These are phyloP conservation scores for Setomelanomma holmii DNA, from an alignment of 2,329 filamentous ascomycete genomes.

Conservation along the genomic window DNA sequence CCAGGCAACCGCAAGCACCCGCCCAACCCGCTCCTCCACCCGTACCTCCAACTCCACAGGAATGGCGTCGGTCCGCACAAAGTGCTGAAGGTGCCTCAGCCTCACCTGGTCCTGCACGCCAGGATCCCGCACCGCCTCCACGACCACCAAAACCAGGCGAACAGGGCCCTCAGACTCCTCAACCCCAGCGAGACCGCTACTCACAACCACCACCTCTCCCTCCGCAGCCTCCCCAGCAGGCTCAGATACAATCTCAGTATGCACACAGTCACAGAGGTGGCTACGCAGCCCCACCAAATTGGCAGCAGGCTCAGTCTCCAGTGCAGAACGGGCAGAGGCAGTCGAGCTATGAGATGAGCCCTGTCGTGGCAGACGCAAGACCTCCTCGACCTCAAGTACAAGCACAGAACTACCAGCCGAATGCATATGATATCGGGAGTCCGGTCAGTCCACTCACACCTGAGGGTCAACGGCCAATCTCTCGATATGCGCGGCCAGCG, in stretches of 20 bases:
- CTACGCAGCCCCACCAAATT: slow-evolving; percentile 25
- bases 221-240: slow-evolving; percentile 40
- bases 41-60: slow-evolving; percentile 74
- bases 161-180: slow-evolving; percentile 30
- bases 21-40: slow-evolving; percentile 43
- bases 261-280: slow-evolving; percentile 27
- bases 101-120: slow-evolving; percentile 38
- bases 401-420: slow-evolving; percentile 29
- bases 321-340: slow-evolving; percentile 28
- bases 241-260: slow-evolving; percentile 23
- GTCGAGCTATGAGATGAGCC: slow-evolving; percentile 31
- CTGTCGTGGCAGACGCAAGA: slow-evolving; percentile 37
- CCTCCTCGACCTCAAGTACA: slow-evolving; percentile 35
- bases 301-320: slow-evolving; percentile 18
- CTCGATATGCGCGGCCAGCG: slow-evolving; percentile 28
- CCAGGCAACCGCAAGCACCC: slow-evolving; percentile 60
- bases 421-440: slow-evolving; percentile 37
- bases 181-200: slow-evolving; percentile 35
- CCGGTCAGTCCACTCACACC: slow-evolving; percentile 48
- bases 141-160: slow-evolving; percentile 55
- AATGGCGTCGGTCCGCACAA: slow-evolving; percentile 50
- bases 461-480: slow-evolving; percentile 28
- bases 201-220: slow-evolving; percentile 43
- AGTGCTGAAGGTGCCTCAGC: slow-evolving; percentile 43
- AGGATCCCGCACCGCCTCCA: slow-evolving; percentile 51